These are phyloP conservation scores for Angomonas ambiguus DNA, from an alignment of 208 protist genomes.

Conservation along the genomic window DNA sequence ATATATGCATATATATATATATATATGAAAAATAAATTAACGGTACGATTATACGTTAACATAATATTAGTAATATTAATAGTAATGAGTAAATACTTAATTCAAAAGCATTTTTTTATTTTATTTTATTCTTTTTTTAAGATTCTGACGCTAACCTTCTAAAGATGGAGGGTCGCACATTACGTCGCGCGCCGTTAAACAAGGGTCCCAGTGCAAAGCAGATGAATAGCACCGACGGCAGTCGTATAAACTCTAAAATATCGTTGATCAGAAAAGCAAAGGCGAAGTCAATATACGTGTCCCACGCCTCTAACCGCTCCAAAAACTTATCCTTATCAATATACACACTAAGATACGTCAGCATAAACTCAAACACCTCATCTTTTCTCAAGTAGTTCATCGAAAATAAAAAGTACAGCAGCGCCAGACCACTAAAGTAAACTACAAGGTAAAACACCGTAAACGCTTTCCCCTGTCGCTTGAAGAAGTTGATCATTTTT, in stretches of 20 bases:
- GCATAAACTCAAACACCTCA: slow-evolving; percentile 66
- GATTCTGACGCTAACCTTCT: slow-evolving; percentile 53
- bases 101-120: background rate
- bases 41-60: background rate
- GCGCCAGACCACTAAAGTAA: slow-evolving; percentile 50
- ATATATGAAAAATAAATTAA: slow-evolving; percentile 4
- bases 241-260: slow-evolving; percentile 65
- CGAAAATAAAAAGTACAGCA: slow-evolving; percentile 72
- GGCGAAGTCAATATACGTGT: slow-evolving; percentile 81
- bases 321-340: slow-evolving; percentile 75
- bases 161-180: slow-evolving; percentile 51
- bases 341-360: slow-evolving; percentile 47
- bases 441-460: slow-evolving; percentile 45
- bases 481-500: slow-evolving; percentile 77
- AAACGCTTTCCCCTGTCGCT: slow-evolving; percentile 74
- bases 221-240: slow-evolving; percentile 71
- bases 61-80: slow-evolving; percentile 9
- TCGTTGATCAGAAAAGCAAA: slow-evolving; percentile 90
- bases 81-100: slow-evolving; percentile 5
- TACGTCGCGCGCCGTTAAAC: background rate
- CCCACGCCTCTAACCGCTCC: slow-evolving; percentile 68
- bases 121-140: slow-evolving; percentile 15
- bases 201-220: slow-evolving; percentile 36
- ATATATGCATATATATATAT: too few relatives aligned
- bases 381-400: slow-evolving; percentile 67